Evolutionary conservation across 306 rosid genomes (phyloP), one percentile per base, ranked within the genome.

Genomic region (Sesbania bispinosa): DNA sequence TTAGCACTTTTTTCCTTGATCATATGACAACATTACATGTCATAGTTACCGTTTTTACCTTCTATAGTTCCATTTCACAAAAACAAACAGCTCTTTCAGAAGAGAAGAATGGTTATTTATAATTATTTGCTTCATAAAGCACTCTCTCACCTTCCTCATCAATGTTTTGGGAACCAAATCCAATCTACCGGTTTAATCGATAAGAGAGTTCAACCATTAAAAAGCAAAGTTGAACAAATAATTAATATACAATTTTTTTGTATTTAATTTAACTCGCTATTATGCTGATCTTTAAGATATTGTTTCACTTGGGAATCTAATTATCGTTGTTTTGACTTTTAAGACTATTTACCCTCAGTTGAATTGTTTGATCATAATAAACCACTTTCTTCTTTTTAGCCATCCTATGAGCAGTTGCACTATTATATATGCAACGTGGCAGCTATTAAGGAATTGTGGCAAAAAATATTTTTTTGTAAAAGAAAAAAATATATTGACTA

Each of bases 21-120:
- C 38, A 39, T 27, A n/a, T 5, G n/a, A 63, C 54, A 29, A 55
- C 14, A 5, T 2, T 15, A 13, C 7, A 75, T 45, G 10, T 29
- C 10, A 51, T 21, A 14, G 41, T 45, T 67, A 33, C 75, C 62
- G 23, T 16, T 47, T 73, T 73, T 36, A 45, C 62, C 62, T 46
- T 43, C 4, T 7, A 53, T 2, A n/a, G 46, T 29, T 65, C 20
- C 20, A 43, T 75, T 64, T 32, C 47, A 8, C 55, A 13, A 42
- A 39, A 66, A 65, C 73, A 75, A 41, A 29, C 74, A 76, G 57
- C 61, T 57, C 45, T 76, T 67, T 41, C 11, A 21, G 26, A 67
- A 67, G 62, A 47, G 54, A 67, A 55, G 5, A 48, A 45, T 67
- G 69, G 57, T 46, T 76, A 24, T 57, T 26, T 3, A 46, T 36